Conservation (phyloP, 2,329 filamentous ascomycete genomes). For the Trichoderma sp. region DNA sequence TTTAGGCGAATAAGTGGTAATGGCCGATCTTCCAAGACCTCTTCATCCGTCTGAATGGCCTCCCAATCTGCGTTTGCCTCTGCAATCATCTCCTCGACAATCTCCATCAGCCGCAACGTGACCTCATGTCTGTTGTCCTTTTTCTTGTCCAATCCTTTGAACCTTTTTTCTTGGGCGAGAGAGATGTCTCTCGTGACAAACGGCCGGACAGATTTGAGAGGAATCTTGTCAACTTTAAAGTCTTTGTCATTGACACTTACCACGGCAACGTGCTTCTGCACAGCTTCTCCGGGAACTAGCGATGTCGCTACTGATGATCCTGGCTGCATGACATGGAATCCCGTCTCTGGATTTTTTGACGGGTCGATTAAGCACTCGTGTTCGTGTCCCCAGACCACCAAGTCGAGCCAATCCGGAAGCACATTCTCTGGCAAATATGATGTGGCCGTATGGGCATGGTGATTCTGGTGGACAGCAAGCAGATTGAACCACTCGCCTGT, state of each 20-base stretch:
- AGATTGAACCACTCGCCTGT: conserved; percentile 93
- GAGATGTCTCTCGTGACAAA: conserved; percentile 85
- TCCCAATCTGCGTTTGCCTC: conserved; percentile 81
- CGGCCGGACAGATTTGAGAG: conserved; percentile 83
- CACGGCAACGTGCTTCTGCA: conserved; percentile 86
- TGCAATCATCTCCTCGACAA: conserved; percentile 84
- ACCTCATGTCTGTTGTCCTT: conserved; percentile 81
- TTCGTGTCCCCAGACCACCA: conserved; percentile 96
- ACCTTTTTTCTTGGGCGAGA: conserved; percentile 70
- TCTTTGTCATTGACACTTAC: conserved; percentile 78
- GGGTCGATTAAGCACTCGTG: conserved; percentile 94
- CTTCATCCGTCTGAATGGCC: conserved; percentile 66
- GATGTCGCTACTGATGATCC: conserved; percentile 96
- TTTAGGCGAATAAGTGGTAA: conserved; percentile 83
- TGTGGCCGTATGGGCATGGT: conserved; percentile 85
- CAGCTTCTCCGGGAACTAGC: conserved; percentile 82
- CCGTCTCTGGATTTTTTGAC: conserved; percentile 75
- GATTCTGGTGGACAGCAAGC: conserved; percentile 93
- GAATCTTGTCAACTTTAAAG: conserved; percentile 76
- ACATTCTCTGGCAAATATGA: conserved; percentile 94
- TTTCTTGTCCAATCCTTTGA: conserved; percentile 74
- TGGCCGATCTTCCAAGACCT: conserved; percentile 60
- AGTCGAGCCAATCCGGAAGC: conserved; percentile 83
- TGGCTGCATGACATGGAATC: conserved; percentile 95
- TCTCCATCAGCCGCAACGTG: conserved; percentile 68